Evolutionary conservation across 2,329 filamentous ascomycete species (phyloP).

Genomic region (Fusarium domesticum): DNA sequence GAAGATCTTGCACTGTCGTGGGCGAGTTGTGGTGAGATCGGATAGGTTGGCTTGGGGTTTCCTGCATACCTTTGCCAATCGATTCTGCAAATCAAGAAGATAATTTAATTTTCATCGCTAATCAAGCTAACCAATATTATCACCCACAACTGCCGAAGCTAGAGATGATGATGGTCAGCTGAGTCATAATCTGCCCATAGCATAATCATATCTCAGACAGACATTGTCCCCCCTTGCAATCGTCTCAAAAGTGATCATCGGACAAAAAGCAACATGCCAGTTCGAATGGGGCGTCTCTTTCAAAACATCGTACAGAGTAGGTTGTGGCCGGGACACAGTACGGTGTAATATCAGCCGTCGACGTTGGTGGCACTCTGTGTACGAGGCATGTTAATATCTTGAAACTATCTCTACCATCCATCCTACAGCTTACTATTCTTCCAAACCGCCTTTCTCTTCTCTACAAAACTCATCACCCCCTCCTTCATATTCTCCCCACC

Average conservation of each 20-base stretch:
- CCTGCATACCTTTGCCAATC: too few species aligned
- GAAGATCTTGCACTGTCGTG: constrained; percentile 17
- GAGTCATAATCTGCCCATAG: too few species aligned
- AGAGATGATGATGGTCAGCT: neutral
- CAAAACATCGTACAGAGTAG: too few species aligned
- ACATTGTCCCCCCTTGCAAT: too few species aligned
- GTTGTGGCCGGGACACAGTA: neutral
- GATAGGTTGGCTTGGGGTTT: too few species aligned
- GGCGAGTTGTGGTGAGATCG: constrained; percentile 1
- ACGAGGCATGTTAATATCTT: neutral
- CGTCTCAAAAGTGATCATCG: too few species aligned
- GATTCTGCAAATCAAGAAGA: too few species aligned
- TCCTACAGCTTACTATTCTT: constrained; percentile 60
- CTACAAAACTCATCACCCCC: constrained; percentile 71
- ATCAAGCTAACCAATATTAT: neutral
- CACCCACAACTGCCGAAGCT: neutral
- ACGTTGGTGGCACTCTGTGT: constrained; percentile 14
- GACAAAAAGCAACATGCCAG: too few species aligned
- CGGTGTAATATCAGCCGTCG: constrained; percentile 11
- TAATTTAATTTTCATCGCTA: neutral
- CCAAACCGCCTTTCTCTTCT: constrained; percentile 70
- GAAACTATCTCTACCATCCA: too few species aligned
- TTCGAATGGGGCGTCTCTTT: too few species aligned
- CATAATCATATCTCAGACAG: too few species aligned
- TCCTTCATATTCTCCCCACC: constrained; percentile 71